These are phyloP conservation scores for Leccinum griseonigrum DNA, from an alignment of 1,284 basidiomycete genomes.

Conservation along the genomic window DNA sequence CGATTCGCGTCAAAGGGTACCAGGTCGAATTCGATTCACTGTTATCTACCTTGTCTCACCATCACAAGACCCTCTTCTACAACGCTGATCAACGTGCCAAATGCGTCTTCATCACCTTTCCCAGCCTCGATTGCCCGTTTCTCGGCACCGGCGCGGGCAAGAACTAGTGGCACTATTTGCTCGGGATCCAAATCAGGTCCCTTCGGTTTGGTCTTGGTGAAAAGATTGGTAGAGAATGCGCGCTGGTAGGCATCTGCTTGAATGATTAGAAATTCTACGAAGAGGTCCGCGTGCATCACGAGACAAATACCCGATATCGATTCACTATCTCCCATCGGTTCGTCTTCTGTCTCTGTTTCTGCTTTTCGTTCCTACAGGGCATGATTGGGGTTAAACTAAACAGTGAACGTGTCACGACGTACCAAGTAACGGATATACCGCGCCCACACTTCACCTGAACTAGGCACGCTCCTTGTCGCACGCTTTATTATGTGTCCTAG, in stretches of 20 bases:
- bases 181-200: slow-evolving; percentile 49
- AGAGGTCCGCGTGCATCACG: not conserved
- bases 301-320: slow-evolving; percentile 34
- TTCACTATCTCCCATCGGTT: slow-evolving; percentile 32
- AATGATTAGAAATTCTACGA: slow-evolving; percentile 5
- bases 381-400: not conserved
- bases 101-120: slow-evolving; percentile 43
- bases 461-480: slow-evolving; percentile 66
- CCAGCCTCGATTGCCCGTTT: slow-evolving; percentile 52
- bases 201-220: slow-evolving; percentile 35
- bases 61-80: slow-evolving; percentile 60
- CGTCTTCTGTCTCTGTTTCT: slow-evolving; percentile 20
- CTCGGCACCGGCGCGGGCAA: slow-evolving; percentile 67
- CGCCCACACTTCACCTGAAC: slow-evolving; percentile 70
- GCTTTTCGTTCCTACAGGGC: slow-evolving; percentile 39
- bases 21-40: not conserved
- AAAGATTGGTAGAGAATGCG: slow-evolving; percentile 52
- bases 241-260: slow-evolving; percentile 54
- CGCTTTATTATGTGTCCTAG: slow-evolving; percentile 47
- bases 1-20: not conserved
- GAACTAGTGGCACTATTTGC: slow-evolving; percentile 61
- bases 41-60: slow-evolving; percentile 50
- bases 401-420: not conserved
- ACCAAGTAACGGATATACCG: slow-evolving; percentile 70
- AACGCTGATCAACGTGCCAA: slow-evolving; percentile 50